phyloP scores from a whole-genome alignment of 192 early-diverging fungal species.

The Obelidium mucronatum region DNA sequence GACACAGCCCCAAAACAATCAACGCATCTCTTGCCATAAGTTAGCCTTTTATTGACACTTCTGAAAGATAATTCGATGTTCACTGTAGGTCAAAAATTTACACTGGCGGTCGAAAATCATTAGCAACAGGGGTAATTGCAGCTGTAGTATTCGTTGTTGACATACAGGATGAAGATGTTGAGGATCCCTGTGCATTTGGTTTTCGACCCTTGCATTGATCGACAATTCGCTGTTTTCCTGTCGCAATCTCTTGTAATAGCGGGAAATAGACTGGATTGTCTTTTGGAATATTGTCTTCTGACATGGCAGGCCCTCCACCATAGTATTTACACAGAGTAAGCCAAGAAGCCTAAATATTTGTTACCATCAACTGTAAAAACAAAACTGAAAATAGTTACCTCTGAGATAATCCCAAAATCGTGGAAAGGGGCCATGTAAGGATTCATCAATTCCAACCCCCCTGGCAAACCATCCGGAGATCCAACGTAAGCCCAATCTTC shows the following conservation, averaged over 20 bases:
- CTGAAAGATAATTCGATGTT: too few relatives aligned
- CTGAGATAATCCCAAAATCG: slow-evolving; percentile 30
- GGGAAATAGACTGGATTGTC: slow-evolving; percentile 32
- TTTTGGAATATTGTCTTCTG: slow-evolving; percentile 22
- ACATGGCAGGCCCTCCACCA: slow-evolving; percentile 23
- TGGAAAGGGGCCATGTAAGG: slow-evolving; percentile 21
- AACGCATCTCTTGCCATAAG: too few relatives aligned
- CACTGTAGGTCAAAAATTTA: too few relatives aligned
- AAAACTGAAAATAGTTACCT: background rate
- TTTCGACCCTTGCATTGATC: slow-evolving; percentile 21
- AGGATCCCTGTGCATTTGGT: background rate
- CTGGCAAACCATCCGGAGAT: slow-evolving; percentile 6
- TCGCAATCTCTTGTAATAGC: slow-evolving; percentile 14
- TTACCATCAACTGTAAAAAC: background rate
- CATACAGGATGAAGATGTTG: too few relatives aligned
- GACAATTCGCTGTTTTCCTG: slow-evolving; percentile 19
- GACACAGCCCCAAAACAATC: too few relatives aligned
- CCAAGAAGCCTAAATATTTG: slow-evolving; percentile 16
- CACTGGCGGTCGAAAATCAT: too few relatives aligned
- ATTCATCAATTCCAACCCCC: slow-evolving; percentile 23
- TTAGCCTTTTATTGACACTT: too few relatives aligned
- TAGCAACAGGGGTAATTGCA: too few relatives aligned
- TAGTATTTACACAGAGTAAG: slow-evolving; percentile 19
- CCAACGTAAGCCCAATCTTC: slow-evolving; percentile 30
- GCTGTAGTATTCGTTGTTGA: too few relatives aligned